phyloP scores from a whole-genome alignment of 805 yeast species.

The Tetrapisispora nanseiensis region DNA sequence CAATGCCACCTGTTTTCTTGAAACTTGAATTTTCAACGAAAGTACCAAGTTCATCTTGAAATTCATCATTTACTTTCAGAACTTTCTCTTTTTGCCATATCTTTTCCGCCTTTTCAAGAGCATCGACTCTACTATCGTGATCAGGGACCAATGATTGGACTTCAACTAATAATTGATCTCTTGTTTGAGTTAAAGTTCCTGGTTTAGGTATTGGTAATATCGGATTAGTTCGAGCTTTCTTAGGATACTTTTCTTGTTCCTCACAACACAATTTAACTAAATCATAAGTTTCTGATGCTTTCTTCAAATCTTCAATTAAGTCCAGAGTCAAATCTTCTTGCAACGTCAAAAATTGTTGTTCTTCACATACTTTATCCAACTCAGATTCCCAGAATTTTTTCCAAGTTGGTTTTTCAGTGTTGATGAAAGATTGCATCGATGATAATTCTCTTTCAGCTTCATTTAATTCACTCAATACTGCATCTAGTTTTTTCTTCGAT shows the following conservation, averaged over 20 bases:
- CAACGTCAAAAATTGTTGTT: slow-evolving; percentile 81
- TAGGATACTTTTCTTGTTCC: slow-evolving; percentile 59
- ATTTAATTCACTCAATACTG: slow-evolving; percentile 54
- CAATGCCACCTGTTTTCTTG: slow-evolving; percentile 81
- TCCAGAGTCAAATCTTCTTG: slow-evolving; percentile 82
- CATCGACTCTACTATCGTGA: slow-evolving; percentile 77
- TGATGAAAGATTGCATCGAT: slow-evolving; percentile 50
- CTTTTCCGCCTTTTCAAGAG: slow-evolving; percentile 80
- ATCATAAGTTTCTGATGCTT: slow-evolving; percentile 71
- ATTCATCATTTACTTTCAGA: slow-evolving; percentile 47
- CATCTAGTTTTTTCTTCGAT: slow-evolving; percentile 57
- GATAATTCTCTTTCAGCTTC: slow-evolving; percentile 45
- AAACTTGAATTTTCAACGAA: slow-evolving; percentile 73
- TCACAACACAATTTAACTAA: slow-evolving; percentile 73
- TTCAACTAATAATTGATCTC: slow-evolving; percentile 73
- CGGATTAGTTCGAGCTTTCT: slow-evolving; percentile 28
- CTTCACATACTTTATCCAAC: slow-evolving; percentile 82
- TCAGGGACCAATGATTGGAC: slow-evolving; percentile 74
- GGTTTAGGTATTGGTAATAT: slow-evolving; percentile 49
- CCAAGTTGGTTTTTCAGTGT: slow-evolving; percentile 74
- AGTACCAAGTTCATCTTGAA: slow-evolving; percentile 75
- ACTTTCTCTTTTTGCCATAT: slow-evolving; percentile 62
- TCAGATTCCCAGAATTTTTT: slow-evolving; percentile 87
- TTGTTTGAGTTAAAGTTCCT: slow-evolving; percentile 47
- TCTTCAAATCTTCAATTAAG: slow-evolving; percentile 67